A percentile compares a stretch with the other conserved stretches of the same genome.
These are phyloP conservation scores for Mortierella sp. DNA, from an alignment of 371 early-diverging fungal genomes.

Conservation along the genomic window DNA sequence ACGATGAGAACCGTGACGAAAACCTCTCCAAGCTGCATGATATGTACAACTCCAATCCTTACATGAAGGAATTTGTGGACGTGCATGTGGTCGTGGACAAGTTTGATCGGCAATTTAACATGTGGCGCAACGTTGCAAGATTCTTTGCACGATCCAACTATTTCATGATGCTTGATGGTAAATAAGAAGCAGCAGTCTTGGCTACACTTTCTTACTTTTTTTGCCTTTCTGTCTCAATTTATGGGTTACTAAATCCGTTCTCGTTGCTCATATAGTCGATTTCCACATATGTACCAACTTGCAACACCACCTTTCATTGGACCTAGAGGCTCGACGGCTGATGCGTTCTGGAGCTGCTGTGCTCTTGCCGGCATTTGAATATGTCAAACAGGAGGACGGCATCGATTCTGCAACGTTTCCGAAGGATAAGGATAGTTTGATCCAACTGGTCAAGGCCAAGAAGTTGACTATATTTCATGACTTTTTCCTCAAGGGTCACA, in stretches of 20 bases:
- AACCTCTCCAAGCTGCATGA: constrained; percentile 63
- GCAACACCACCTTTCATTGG: constrained; percentile 57
- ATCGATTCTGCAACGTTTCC: constrained; percentile 67
- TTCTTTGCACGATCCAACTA: constrained; percentile 75
- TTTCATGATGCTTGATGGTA: constrained; percentile 74
- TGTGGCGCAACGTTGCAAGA: constrained; percentile 79
- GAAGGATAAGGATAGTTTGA: constrained; percentile 58
- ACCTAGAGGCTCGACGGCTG: constrained; percentile 56
- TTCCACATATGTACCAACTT: constrained; percentile 75
- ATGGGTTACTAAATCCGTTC: too few relatives aligned
- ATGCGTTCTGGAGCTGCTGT: constrained; percentile 64
- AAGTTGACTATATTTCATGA: constrained; percentile 73
- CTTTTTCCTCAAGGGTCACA: constrained; percentile 73
- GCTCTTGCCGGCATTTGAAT: constrained; percentile 78
- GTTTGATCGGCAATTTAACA: constrained; percentile 77
- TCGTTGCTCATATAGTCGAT: constrained; percentile 69
- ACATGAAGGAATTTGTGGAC: constrained; percentile 70
- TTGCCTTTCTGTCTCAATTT: not conserved
- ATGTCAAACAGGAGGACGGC: constrained; percentile 65
- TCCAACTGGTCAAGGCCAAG: constrained; percentile 56
- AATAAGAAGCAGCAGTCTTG: not conserved
- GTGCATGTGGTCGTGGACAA: constrained; percentile 72
- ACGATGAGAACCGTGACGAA: constrained; percentile 62
- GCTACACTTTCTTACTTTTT: too few relatives aligned
- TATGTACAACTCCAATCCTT: constrained; percentile 62